A percentile compares a stretch with the other conserved stretches of the same genome.
phyloP scores from a whole-genome alignment of 2,329 filamentous ascomycete genomes.

The Pseudogymnoascus verrucosus region DNA sequence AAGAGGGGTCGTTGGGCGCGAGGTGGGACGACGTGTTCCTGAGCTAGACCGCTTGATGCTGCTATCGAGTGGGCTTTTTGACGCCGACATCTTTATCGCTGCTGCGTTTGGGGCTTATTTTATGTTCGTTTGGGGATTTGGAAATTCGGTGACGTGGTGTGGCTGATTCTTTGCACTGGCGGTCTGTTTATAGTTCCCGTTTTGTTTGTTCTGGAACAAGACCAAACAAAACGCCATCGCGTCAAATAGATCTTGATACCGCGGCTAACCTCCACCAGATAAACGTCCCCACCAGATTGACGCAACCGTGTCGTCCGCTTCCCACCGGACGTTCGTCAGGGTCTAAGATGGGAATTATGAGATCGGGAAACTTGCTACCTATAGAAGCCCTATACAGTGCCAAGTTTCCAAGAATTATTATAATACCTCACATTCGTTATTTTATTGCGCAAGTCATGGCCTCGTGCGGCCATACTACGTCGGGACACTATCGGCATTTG shows the following conservation, averaged over 20 bases:
- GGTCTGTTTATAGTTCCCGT: background rate
- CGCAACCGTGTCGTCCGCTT: background rate
- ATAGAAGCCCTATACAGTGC: background rate
- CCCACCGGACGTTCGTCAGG: background rate
- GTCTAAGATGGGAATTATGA: background rate
- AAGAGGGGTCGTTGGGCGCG: constrained; percentile 78
- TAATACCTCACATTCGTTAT: background rate
- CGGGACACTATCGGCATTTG: background rate
- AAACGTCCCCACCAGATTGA: constrained; percentile 6
- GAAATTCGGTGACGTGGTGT: background rate
- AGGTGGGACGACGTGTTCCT: constrained; percentile 22
- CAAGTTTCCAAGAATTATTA: background rate
- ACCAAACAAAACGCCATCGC: constrained; percentile 5
- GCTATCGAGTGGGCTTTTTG: constrained; percentile 23
- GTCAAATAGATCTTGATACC: background rate
- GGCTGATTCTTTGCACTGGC: background rate
- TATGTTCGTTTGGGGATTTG: too few relatives aligned
- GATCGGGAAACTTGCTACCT: background rate
- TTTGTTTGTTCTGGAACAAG: constrained; percentile 1
- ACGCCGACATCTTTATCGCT: constrained; percentile 17
- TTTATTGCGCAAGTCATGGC: background rate
- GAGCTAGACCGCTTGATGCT: constrained; percentile 24
- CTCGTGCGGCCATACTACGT: background rate
- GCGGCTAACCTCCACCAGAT: constrained; percentile 5
- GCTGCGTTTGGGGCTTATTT: background rate